A percentile compares a stretch with the other conserved stretches of the same genome.
These are phyloP conservation scores for Eucalyptus curtisii DNA, from an alignment of 345 rosid species.

Conservation along the genomic window DNA sequence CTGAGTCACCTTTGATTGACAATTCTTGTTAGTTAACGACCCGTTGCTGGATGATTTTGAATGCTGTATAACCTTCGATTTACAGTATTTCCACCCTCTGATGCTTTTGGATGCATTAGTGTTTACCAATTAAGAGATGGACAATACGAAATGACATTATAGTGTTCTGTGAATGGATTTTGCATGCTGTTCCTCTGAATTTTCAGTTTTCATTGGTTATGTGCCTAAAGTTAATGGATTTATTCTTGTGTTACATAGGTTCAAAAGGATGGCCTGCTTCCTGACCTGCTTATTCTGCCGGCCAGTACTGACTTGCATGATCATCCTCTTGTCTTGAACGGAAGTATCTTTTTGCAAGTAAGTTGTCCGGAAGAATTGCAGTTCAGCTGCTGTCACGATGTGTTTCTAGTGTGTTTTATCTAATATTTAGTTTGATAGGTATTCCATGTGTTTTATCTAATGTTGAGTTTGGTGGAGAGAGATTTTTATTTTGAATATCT, in stretches of 20 bases:
- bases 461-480: background rate
- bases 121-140: background rate
- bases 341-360: slow-evolving; percentile 75
- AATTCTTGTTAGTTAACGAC: background rate
- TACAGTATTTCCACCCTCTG: background rate
- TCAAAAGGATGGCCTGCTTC: slow-evolving; percentile 56
- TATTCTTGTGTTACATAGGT: slow-evolving; percentile 22
- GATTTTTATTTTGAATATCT: background rate
- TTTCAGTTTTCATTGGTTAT: background rate
- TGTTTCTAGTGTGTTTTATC: background rate
- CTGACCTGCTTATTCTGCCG: slow-evolving; percentile 66
- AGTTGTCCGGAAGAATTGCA: background rate
- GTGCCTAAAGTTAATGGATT: background rate
- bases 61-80: background rate
- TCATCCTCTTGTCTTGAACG: slow-evolving; percentile 68
- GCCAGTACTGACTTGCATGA: slow-evolving; percentile 75
- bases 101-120: background rate
- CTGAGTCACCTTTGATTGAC: background rate
- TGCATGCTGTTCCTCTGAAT: background rate
- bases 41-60: background rate
- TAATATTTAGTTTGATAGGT: background rate
- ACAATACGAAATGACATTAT: background rate
- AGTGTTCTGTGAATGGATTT: background rate
- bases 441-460: background rate
- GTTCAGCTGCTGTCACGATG: background rate